Evolutionary conservation across 208 protist species (phyloP).

Genomic region (Trichomonas vaginalis): DNA sequence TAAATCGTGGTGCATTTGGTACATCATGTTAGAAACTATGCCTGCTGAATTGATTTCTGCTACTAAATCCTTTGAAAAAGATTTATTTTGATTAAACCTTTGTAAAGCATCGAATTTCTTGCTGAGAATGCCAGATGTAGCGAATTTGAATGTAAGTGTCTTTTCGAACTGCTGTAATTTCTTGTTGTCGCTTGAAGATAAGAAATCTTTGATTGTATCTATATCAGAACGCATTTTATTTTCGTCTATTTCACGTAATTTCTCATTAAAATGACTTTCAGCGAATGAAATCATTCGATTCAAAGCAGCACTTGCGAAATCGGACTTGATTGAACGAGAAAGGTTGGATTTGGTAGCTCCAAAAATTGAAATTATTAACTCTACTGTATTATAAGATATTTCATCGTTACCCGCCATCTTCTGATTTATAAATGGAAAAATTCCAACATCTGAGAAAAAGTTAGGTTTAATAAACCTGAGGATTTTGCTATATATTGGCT

Average conservation of each 20-base stretch:
- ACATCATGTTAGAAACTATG: background rate
- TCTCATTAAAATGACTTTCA: background rate
- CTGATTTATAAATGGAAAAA: background rate
- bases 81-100: background rate
- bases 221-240: background rate
- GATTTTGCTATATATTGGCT: background rate
- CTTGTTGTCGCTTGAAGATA: background rate
- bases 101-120: background rate
- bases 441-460: background rate
- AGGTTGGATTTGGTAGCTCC: background rate
- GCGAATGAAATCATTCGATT: background rate
- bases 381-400: background rate
- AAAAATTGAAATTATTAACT: background rate
- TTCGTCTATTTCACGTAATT: background rate
- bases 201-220: background rate
- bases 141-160: background rate
- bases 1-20: background rate
- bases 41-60: background rate
- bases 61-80: background rate
- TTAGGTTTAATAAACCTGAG: background rate
- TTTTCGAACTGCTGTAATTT: background rate
- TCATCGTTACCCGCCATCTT: background rate
- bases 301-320: background rate
- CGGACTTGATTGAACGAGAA: background rate
- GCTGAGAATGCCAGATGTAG: background rate